Base-by-base conservation (phyloP, 1,139 yeast species). In the Pichia inconspicua region DNA sequence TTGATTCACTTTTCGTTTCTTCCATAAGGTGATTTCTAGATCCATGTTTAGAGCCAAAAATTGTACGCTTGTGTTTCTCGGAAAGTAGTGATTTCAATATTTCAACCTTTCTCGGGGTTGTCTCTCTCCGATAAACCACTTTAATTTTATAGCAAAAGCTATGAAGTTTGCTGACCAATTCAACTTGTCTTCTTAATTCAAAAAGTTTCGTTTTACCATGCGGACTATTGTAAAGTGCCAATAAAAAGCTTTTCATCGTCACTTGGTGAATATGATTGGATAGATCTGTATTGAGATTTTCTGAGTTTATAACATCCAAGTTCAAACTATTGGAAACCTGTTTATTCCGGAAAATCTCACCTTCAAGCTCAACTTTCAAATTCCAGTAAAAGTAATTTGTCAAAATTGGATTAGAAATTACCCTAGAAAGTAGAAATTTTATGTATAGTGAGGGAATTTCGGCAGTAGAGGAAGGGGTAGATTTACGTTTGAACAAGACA, bases 361-460 rank as follows among this genome's bases (percentile, higher is more conserved):
- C 96, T 56, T 81, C 84, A 36, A 87, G 78, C 60, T 90, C 97
- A 1, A 94, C 96, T 56, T 82, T 84, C 44, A 92, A 77, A 60
- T 84, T 88, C 97, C 98, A 92, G 62, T 88, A 90, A 53, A 92
- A 81, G 61, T 77, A 88, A 60, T 84, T 89, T 0, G 96, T 95
- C 34, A 92, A 68, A 17, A 76, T 70, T 25, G 77, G 77, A 60
- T 84, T 84, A 28, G 76, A 72, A 0, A 83, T 73, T 0, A 96
- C 82, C 45, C 92, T 72, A 34, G 80, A 81, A 42, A 90, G 83
- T 42, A 94, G 69, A 60, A 92, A 90, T 51, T 78, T 77, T 0
- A 95, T 94, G 49, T 90, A 68, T 6, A 94, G 89, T 0, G 89
- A 80, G 7, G 50, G 51, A 39, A 64, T 44, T 28, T 50, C 52